These are phyloP conservation scores for Rhizophora mangle DNA, from an alignment of 345 rosid genomes.

Conservation along the genomic window DNA sequence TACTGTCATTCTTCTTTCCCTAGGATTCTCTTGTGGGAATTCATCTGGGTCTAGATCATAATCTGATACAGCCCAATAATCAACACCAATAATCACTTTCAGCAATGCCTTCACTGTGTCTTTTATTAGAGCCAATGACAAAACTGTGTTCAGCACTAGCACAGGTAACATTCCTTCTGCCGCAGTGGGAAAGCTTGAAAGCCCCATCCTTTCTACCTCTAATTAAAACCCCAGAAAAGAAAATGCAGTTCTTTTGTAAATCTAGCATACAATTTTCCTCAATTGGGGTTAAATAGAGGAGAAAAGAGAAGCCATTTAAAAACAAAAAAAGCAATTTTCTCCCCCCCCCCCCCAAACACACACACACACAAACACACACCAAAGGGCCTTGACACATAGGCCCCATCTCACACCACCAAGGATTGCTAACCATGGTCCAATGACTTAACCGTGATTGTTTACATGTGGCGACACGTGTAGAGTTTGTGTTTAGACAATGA, in stretches of 20 bases:
- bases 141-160: constrained; percentile 60
- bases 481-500: constrained; percentile 12
- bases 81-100: constrained; percentile 16
- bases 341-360: neutral
- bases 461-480: constrained; percentile 49
- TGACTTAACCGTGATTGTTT: constrained; percentile 3
- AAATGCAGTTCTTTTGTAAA: neutral
- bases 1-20: constrained; percentile 43
- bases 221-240: neutral
- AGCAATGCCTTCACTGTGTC: constrained; percentile 46
- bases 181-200: constrained; percentile 55
- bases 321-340: too few species aligned
- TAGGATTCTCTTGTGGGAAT: constrained; percentile 10
- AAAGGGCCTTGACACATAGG: constrained; percentile 4
- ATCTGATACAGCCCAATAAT: neutral
- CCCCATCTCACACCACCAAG: constrained; percentile 17
- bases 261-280: neutral
- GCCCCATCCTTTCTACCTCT: constrained; percentile 47
- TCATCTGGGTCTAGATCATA: constrained; percentile 22
- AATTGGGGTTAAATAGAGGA: neutral
- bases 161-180: constrained; percentile 65
- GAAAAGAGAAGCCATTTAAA: neutral
- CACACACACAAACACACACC: too few species aligned
- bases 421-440: constrained; percentile 23
- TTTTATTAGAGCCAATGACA: constrained; percentile 57